Evolutionary conservation across 768 basidiomycete species (phyloP), one percentile per base, ranked within the genome.

Genomic region (Suillus placidus): DNA sequence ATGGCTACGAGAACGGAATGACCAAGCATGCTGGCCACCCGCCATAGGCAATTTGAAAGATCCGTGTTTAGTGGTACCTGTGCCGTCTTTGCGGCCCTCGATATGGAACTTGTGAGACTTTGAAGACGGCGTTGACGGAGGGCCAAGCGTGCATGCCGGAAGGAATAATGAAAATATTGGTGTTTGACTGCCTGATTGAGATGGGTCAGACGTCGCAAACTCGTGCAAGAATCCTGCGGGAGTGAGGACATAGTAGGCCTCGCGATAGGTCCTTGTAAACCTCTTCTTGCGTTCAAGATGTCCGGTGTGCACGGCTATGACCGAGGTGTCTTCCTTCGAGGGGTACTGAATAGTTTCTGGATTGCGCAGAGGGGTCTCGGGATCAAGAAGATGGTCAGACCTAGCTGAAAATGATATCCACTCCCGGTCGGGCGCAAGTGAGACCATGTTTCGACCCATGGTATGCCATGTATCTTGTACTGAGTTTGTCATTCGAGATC

Each of bases 201-300:
- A 81, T 0, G 92, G 89, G 75, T 97, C 95, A 18, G 90, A 91
- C 9, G 88, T 86, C 10, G 84, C 77, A 77, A 91, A 97, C 74
- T 96, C 94, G 82, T 99, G 97, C 37, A 99, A 83, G 85, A 95
- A 99, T 1, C 97, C 97, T 20, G 97, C 92, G 5, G 97, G 88
- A 0, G 97, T 98, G 65, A 99, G 90, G 63, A 98, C 91, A 76
- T 89, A 99, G 79, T 90, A 98, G 3, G 87, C 83, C 75, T 99
- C 95, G 64, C 85, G 82, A 75, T 94, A 97, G 1, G 88, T 76
- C 62, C 94, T 86, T 47, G 95, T 97, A 82, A 93, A 98, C 5
- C 95, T 87, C 77, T 95, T 96, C 87, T 98, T 98, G 75, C 97
- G 89, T 80, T 98, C 95, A 61, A 99, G 81, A 65, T 92, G 81